Evolutionary conservation across 805 yeast genomes (phyloP).

Genomic region (Wickerhamomyces ciferrii): DNA sequence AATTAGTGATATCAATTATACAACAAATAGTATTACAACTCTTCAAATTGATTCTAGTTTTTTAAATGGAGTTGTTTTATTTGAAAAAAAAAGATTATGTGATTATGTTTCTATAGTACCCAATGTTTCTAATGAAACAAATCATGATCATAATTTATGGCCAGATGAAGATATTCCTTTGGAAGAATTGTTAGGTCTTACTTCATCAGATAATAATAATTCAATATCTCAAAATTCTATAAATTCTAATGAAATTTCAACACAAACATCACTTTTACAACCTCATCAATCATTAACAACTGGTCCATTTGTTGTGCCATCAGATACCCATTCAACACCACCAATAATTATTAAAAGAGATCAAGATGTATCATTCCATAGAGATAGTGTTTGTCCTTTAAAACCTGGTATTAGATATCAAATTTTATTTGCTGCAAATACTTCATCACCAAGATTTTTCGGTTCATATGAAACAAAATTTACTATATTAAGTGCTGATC

Average conservation of each 20-base stretch:
- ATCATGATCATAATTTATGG: not conserved
- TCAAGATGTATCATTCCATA: not conserved
- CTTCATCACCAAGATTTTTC: slow-evolving; percentile 24
- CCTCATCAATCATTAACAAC: no score
- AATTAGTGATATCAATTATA: slow-evolving; percentile 37
- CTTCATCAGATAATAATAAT: not conserved
- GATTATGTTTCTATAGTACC: slow-evolving; percentile 16
- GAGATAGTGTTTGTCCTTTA: slow-evolving; percentile 24
- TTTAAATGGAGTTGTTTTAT: slow-evolving; percentile 35
- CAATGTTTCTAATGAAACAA: not conserved
- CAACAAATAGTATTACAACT: slow-evolving; percentile 44
- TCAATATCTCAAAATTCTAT: no score
- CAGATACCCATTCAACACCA: not conserved
- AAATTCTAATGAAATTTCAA: no score
- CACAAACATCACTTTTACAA: no score
- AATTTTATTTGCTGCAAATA: slow-evolving; percentile 18
- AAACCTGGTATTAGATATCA: slow-evolving; percentile 18
- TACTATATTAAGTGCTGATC: slow-evolving; percentile 35
- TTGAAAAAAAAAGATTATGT: slow-evolving; percentile 39
- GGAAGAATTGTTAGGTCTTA: not conserved
- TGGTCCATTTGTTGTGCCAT: no score
- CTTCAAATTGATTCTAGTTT: slow-evolving; percentile 39
- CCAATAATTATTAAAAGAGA: not conserved
- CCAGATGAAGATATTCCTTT: not conserved
- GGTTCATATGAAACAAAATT: slow-evolving; percentile 42